phyloP scores from a whole-genome alignment of 164 flowering plant species.

The Tetrastigma voinierianum region DNA sequence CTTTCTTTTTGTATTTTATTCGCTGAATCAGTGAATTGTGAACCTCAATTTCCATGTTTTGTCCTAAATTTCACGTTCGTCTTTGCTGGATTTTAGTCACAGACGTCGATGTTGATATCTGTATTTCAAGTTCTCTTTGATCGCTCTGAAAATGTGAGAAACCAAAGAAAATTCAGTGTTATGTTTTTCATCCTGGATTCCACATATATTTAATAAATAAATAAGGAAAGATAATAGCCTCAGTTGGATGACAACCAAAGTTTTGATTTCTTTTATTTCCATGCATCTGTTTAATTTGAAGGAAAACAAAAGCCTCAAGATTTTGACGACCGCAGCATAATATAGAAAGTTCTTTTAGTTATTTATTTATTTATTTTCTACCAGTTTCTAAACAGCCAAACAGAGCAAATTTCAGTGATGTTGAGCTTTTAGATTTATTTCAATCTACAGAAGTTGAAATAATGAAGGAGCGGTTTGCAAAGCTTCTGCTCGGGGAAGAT shows the following conservation, averaged over 20 bases:
- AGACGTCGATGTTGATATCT: too few relatives aligned
- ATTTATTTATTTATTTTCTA: background rate
- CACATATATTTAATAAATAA: background rate
- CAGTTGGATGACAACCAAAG: too few relatives aligned
- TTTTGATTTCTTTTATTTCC: background rate
- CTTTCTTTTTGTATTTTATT: background rate
- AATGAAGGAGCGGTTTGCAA: slow-evolving; percentile 86
- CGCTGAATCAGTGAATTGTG: background rate
- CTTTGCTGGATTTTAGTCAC: too few relatives aligned
- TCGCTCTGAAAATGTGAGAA: too few relatives aligned
- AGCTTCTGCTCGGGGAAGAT: slow-evolving; percentile 82
- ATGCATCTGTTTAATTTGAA: background rate
- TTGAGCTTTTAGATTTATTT: background rate
- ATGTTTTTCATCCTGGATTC: too few relatives aligned
- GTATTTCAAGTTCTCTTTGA: too few relatives aligned
- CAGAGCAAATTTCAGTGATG: background rate
- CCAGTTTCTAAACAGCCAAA: background rate
- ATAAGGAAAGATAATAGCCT: background rate
- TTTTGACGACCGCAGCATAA: too few relatives aligned
- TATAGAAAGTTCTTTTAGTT: too few relatives aligned
- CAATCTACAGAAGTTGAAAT: slow-evolving; percentile 50
- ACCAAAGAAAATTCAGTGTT: too few relatives aligned
- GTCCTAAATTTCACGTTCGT: background rate
- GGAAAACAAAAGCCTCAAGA: background rate
- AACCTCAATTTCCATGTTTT: background rate